Percentiles rank a stretch among this genome's conserved stretches.
Evolutionary conservation across 345 rosid species (phyloP).

Genomic region (Microcos paniculata): DNA sequence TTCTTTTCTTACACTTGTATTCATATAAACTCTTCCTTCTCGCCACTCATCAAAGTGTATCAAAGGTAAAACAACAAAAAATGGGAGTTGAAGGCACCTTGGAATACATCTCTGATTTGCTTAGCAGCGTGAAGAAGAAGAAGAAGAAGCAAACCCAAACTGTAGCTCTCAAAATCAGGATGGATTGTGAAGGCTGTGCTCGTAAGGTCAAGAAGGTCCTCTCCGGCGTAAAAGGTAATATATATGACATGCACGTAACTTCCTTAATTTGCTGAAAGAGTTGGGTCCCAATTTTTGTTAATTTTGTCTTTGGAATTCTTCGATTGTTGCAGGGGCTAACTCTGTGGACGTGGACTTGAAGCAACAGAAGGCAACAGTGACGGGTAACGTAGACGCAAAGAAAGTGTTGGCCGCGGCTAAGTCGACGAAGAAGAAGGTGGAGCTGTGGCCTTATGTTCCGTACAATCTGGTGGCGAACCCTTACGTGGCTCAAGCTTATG

Average conservation of each 20-base stretch:
- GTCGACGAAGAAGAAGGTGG: conserved; percentile 85
- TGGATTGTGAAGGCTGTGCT: conserved; percentile 90
- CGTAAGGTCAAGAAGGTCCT: conserved; percentile 80
- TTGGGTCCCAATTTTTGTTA: background rate
- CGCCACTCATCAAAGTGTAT: background rate
- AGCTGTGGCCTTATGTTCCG: conserved; percentile 93
- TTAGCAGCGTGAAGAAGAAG: conserved; percentile 39
- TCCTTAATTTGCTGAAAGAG: background rate
- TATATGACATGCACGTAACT: background rate
- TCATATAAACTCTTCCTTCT: background rate
- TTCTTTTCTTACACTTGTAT: background rate
- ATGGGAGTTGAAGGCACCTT: conserved; percentile 85
- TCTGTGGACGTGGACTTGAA: conserved; percentile 78
- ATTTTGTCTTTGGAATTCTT: background rate
- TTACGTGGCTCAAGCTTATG: conserved; percentile 77
- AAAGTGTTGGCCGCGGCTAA: conserved; percentile 70
- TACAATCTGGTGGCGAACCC: conserved; percentile 66
- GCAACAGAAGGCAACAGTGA: conserved; percentile 80
- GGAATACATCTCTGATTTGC: conserved; percentile 60
- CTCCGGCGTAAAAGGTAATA: conserved; percentile 66
- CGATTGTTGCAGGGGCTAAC: conserved; percentile 52
- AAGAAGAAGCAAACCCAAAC: conserved; percentile 71
- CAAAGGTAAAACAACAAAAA: conserved; percentile 12
- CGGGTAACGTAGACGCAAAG: conserved; percentile 58
- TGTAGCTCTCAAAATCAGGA: conserved; percentile 71